Base-by-base conservation (phyloP, 768 basidiomycete genomes). In the Leccinum subtestaceum region DNA sequence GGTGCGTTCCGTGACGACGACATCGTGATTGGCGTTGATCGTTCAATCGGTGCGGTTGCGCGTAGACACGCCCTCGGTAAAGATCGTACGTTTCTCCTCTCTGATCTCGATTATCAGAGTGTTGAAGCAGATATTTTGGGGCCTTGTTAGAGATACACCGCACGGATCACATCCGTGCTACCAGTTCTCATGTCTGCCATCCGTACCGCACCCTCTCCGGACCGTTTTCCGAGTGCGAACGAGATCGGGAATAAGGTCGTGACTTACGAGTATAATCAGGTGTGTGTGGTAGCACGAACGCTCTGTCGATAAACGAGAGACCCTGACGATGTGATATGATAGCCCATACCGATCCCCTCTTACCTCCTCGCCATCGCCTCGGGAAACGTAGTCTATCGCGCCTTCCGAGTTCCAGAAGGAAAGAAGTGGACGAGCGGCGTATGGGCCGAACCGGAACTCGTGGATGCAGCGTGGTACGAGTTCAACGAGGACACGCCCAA, bases 331-430 rank as follows among this genome's bases (percentile, higher is more conserved):
- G 4, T 5, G 38, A 25, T 3, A 6, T 25, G 4, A 31, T n/a
- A 62, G 91, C 88, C 89, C 5, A 80, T 93, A 12, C 84, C 89
- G 7, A 94, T 97, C 57, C 91, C 95, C 1, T 85, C 88, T 0
- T 97, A 98, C 71, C 77, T 98, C 29, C 81, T 97, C 59, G 95
- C 95, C 6, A 88, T 98, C 54, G 95, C 95, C 0, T 81, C 84
- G 1, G 95, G 94, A 7, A 88, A 95, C 67, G 78, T 96, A 2
- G 80, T 80, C 27, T 95, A 94, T 72, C 82, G 79, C 2, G 65
- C 83, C 0, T 92, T 94, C 70, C 75, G 82, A 10, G 73, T 76
- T 43, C 72, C 80, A 13, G 74, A 83, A 50, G 89, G 85, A 29
- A 87, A 86, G 63, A 67, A 77, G 32, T 93, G 95, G 91, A 88